Base-by-base conservation (phyloP, 805 yeast species). In the Lachancea lanzarotensis region DNA sequence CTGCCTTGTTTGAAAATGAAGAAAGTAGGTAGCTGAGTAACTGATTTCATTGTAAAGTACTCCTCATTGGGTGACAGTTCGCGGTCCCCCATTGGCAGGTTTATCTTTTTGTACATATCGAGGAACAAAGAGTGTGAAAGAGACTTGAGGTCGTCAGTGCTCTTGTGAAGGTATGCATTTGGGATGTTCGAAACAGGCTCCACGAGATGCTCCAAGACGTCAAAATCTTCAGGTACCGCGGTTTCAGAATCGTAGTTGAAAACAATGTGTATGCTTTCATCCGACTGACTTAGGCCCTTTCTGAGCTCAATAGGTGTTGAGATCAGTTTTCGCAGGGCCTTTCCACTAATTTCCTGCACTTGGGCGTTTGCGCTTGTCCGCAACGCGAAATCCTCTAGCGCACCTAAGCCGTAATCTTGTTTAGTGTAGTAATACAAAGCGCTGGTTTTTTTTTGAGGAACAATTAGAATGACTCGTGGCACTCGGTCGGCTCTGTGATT, bases 11-110 rank as follows among this genome's bases (percentile, higher is more conserved):
- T 81, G 59, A 81, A 75, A 18, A 82, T 66, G 26, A 79, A 63
- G 16, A 84, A 53, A 13, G 85, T 78, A 2, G 95, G 95, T 30
- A 69, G 68, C 7, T 81, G 70, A 0, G 88, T 71, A 20, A 79
- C 59, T 1, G 82, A 69, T 22, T 77, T 74, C 19, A 83, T 68
- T 15, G 70, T 60, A 49, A 69, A 70, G 67, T 74, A 59, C 16
- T 72, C 73, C 42, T 71, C 69, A 56, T 78, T 68, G 49, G 70
- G 74, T 35, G 53, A 55, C 16, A 64, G 58, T 3, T 46, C 46
- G 1, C 69, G 54, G 35, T 65, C 70, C 3, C 58, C 48, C 2
- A 55, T 49, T 49, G 74, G 73, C 37, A 72, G 64, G 52, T 76
- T 74, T 25, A 78, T 65, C 46, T 62, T 73, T 13, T 72, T 61